Evolutionary conservation across 148 eudicot genomes (phyloP), one percentile per base, ranked within the genome.

Genomic region (Camellia sinensis): DNA sequence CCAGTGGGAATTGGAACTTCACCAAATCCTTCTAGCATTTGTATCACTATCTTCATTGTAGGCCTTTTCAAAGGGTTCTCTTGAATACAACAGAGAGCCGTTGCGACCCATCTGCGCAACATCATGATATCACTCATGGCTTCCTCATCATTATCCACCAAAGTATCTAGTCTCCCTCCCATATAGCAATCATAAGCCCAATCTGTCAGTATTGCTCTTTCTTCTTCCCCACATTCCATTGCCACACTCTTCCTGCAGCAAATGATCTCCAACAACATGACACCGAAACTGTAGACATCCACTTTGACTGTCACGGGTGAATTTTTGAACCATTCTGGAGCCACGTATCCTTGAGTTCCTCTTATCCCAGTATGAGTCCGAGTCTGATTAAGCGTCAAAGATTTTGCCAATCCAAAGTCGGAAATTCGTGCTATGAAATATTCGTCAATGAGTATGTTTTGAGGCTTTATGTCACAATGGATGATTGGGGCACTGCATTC

Each of bases 341-440:
- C 83, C 57, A 81, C 65, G 19, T 81, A 81, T 3, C 79, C 83
- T 41, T 70, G 68, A 6, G 79, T 81, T 17, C 83, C 83, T 65
- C 75, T 81, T 15, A 81, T 75, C 67, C 69, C 79, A 0, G 69
- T 63, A 8, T 50, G 40, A 9, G 78, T 80, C 46, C 61, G 67
- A 18, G 37, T 68, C 21, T 77, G 75, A 12, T 68, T 48, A 10
- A 46, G n/a, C 60, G 59, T 4, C 17, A 75, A 43, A n/a, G 68
- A 60, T 57, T 73, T 80, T 40, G 78, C 78, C 44, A 81, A 53
- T 53, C 80, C 76, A 5, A 81, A 76, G 44, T 81, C 80, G 1
- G 80, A 63, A 7, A 81, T 77, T 48, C 56, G 40, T 29, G 80
- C 67, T 2, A 1, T 21, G 50, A 69, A 29, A n/a, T 43, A 19